Evolutionary conservation across 2,329 filamentous ascomycete species (phyloP), one percentile per base, ranked within the genome.

Genomic region (Fusarium liriodendri): DNA sequence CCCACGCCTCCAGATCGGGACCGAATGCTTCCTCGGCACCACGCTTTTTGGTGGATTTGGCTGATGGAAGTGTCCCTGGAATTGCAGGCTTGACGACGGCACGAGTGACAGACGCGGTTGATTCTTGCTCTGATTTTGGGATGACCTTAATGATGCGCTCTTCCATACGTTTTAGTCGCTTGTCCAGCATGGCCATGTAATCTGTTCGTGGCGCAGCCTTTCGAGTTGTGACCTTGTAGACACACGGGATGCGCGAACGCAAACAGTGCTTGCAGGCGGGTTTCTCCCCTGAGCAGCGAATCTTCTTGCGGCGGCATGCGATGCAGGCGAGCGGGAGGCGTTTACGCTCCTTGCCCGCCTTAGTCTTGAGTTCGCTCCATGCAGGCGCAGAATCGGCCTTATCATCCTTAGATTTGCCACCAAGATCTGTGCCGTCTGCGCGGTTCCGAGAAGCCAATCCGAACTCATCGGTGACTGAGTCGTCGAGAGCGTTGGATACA

Each of bases 161-260:
- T 83, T 99, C 97, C 97, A 98, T 98, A 66, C 96, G 89, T 86
- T 97, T 98, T 75, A 98, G 83, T 62, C 97, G 90, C 84, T 98
- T 98, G 84, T 98, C 97, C 77, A 98, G 85, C 95, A 98, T 98
- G 47, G 95, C 95, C 97, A 98, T 98, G 83, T 98, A 98, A 83
- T 98, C 97, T 20, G 97, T 98, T 62, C 97, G 89, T 4, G 97
- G 97, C 5, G 95, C 95, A 2, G 96, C 95, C 82, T 98, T 98
- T 69, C 97, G 89, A 5, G 95, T 95, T 0, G 95, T 98, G 69
- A 98, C 95, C 80, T 98, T 98, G 88, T 98, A 99, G 6, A 98
- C 95, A 81, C 97, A 99, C 2, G 96, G 96, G 76, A 97, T 97
- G 50, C 96, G 91, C 61, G 96, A 97, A 66, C 95, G 91, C 68